These are phyloP conservation scores for Talaromyces atroroseus DNA, from an alignment of 2,329 filamentous ascomycete genomes.

Conservation along the genomic window DNA sequence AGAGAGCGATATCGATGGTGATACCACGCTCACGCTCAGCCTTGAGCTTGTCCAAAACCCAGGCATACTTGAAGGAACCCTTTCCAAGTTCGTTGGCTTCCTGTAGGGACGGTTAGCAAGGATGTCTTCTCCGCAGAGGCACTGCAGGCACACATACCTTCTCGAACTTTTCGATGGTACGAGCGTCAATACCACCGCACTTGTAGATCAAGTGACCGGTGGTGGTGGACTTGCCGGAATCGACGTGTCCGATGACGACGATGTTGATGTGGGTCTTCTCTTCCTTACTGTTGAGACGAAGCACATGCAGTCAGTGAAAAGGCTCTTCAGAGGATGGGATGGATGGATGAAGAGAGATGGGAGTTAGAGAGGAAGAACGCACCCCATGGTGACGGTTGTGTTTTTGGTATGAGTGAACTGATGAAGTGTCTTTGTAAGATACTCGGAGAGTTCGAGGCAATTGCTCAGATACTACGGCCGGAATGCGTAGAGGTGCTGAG, in stretches of 20 bases:
- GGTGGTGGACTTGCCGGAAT: conserved; percentile 98
- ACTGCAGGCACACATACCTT: conserved; percentile 64
- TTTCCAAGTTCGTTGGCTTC: conserved; percentile 99
- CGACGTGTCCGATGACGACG: conserved; percentile 99
- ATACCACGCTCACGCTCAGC: conserved; percentile 99
- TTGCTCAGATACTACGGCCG: conserved; percentile 49
- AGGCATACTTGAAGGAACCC: conserved; percentile 99
- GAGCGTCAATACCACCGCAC: conserved; percentile 99
- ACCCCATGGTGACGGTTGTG: conserved; percentile 57
- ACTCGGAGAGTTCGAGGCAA: conserved; percentile 37
- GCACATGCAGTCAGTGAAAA: conserved; percentile 13
- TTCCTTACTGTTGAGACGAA: conserved; percentile 65
- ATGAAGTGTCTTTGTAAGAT: conserved; percentile 45
- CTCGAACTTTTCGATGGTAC: conserved; percentile 99
- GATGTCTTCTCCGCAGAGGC: neutral
- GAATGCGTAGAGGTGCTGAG: conserved; percentile 48
- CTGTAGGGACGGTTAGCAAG: conserved; percentile 44
- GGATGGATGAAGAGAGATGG: too few species aligned
- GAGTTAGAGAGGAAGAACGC: conserved; percentile 26
- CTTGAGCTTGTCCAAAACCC: conserved; percentile 99
- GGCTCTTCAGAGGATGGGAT: neutral
- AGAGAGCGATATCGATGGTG: conserved; percentile 99
- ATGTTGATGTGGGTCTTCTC: conserved; percentile 96
- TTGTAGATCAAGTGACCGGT: conserved; percentile 99
- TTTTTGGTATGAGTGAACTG: conserved; percentile 31